phyloP scores from a whole-genome alignment of 2,329 filamentous ascomycete genomes.

The Phyllosticta citrichinensis region DNA sequence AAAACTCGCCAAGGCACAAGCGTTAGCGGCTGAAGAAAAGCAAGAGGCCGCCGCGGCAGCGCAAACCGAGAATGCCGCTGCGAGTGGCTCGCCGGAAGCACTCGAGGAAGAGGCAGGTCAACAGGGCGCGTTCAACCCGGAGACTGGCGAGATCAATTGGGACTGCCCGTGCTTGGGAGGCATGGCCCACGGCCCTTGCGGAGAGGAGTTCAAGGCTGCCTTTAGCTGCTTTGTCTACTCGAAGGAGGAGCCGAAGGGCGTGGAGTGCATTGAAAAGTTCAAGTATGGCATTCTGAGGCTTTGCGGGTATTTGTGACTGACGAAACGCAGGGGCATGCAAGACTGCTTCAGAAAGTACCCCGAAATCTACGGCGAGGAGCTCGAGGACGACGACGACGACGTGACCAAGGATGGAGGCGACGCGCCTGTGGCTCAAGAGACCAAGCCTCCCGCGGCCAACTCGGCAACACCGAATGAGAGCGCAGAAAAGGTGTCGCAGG shows the following conservation, averaged over 20 bases:
- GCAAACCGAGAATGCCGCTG: slow-evolving; percentile 1
- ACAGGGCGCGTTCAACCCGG: slow-evolving; percentile 92
- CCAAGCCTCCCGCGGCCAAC: background rate
- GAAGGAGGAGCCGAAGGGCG: slow-evolving; percentile 88
- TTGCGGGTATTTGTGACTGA: background rate
- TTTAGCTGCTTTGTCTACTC: slow-evolving; percentile 99
- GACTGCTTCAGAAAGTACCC: slow-evolving; percentile 90
- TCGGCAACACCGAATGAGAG: background rate
- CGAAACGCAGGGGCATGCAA: slow-evolving; percentile 69
- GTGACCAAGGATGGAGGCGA: slow-evolving; percentile 14
- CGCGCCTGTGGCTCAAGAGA: slow-evolving; percentile 1
- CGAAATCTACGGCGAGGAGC: slow-evolving; percentile 82
- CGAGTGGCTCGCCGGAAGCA: slow-evolving; percentile 36
- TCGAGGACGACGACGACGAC: slow-evolving; percentile 64
- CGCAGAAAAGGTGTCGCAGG: slow-evolving; percentile 16
- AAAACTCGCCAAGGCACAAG: slow-evolving; percentile 21
- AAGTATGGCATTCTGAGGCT: slow-evolving; percentile 51
- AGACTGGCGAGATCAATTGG: slow-evolving; percentile 99
- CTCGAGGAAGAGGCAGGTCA: slow-evolving; percentile 74
- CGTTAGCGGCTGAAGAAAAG: slow-evolving; percentile 10
- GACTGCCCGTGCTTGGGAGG: slow-evolving; percentile 95
- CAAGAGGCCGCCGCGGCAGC: slow-evolving; percentile 5
- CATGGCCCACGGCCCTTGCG: slow-evolving; percentile 94
- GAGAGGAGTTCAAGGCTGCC: slow-evolving; percentile 86
- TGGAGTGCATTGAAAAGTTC: slow-evolving; percentile 96